A percentile compares a stretch with the other conserved stretches of the same genome.
Conservation (phyloP, 2,329 filamentous ascomycete genomes). For the Xylariales sp. region DNA sequence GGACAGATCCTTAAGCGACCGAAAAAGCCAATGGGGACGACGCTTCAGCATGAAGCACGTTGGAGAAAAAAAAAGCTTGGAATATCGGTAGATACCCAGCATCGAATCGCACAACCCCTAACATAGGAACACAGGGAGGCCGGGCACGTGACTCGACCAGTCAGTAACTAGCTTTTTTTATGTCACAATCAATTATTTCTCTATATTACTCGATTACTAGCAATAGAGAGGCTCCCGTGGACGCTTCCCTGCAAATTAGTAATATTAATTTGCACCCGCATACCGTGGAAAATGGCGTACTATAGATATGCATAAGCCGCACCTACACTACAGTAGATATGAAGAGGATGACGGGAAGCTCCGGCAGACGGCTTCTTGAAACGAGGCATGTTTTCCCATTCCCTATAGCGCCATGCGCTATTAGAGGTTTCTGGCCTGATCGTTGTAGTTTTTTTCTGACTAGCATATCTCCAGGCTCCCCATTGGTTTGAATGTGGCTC, state of each 20-base stretch:
- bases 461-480: neutral
- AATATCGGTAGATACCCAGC: slow-evolving; percentile 1
- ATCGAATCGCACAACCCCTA: slow-evolving; percentile 5
- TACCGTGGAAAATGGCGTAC: neutral
- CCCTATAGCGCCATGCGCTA: slow-evolving; percentile 6
- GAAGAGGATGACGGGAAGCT: slow-evolving; percentile 7
- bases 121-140: neutral
- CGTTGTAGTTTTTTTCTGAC: slow-evolving; percentile 1
- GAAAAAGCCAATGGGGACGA: slow-evolving; percentile 5
- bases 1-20: slow-evolving; percentile 3
- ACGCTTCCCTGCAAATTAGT: neutral
- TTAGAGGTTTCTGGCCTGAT: slow-evolving; percentile 21
- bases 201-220: too few species aligned
- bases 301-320: too few species aligned
- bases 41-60: slow-evolving; percentile 12
- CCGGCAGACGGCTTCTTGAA: slow-evolving; percentile 17
- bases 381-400: slow-evolving; percentile 23
- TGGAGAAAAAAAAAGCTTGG: slow-evolving; percentile 4
- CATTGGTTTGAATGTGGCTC: slow-evolving; percentile 10
- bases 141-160: slow-evolving; percentile 28
- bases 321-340: neutral
- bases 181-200: too few species aligned
- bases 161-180: neutral
- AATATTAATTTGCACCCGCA: slow-evolving; percentile 15
- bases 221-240: neutral